phyloP scores from a whole-genome alignment of 2,329 filamentous ascomycete species.

The Xylaria sp. region DNA sequence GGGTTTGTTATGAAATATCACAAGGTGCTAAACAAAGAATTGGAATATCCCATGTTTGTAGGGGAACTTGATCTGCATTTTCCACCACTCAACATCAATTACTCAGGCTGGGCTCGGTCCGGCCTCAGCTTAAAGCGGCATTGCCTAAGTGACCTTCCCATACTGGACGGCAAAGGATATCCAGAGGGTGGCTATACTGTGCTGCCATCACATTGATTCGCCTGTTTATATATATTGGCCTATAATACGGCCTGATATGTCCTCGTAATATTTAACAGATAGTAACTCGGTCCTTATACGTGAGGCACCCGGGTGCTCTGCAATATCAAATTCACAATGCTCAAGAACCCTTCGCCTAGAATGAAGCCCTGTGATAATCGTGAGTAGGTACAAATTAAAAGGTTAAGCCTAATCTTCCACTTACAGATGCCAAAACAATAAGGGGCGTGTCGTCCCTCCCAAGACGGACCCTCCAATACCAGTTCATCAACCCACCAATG shows the following conservation, averaged over 20 bases:
- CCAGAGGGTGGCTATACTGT: constrained; percentile 1
- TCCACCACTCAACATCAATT: neutral
- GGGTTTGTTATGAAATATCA: neutral
- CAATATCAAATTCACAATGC: constrained; percentile 87
- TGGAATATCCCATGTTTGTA: neutral
- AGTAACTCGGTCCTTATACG: constrained; percentile 55
- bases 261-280: neutral
- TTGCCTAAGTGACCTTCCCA: constrained; percentile 1
- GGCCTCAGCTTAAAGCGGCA: constrained; percentile 5
- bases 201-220: constrained; percentile 11
- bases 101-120: neutral
- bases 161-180: neutral
- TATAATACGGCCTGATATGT: neutral
- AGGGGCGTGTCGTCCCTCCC: constrained; percentile 74
- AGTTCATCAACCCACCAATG: constrained; percentile 77
- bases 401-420: constrained; percentile 41
- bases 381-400: constrained; percentile 17
- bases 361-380: constrained; percentile 74
- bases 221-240: neutral
- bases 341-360: constrained; percentile 89
- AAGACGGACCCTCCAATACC: constrained; percentile 75
- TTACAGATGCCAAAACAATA: constrained; percentile 82
- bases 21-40: neutral
- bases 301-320: constrained; percentile 82
- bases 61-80: neutral